These are phyloP conservation scores for Cladosporium sp. DNA, from an alignment of 2,329 filamentous ascomycete species.

Conservation along the genomic window DNA sequence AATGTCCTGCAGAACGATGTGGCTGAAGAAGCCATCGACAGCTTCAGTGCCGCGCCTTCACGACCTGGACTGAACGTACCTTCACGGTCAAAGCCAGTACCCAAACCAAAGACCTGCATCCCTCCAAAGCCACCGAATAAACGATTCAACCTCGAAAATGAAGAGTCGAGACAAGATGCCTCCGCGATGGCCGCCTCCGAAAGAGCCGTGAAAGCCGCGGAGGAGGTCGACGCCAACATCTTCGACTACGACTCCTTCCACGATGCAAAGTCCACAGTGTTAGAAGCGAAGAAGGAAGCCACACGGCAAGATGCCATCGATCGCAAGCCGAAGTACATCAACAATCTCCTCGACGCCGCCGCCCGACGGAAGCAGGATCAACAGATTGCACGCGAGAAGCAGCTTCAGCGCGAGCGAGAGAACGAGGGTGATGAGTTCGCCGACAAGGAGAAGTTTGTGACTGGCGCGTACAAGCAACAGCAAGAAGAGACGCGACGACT, in stretches of 20 bases:
- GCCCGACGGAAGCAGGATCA: constrained; percentile 74
- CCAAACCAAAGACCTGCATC: constrained; percentile 28
- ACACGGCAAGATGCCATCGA: constrained; percentile 52
- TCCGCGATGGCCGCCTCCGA: constrained; percentile 61
- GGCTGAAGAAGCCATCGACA: constrained; percentile 53
- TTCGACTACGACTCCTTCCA: constrained; percentile 85
- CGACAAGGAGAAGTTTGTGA: constrained; percentile 83
- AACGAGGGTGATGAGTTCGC: constrained; percentile 76
- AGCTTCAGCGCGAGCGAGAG: constrained; percentile 71
- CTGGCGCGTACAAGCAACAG: constrained; percentile 75
- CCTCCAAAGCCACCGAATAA: constrained; percentile 33
- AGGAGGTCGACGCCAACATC: constrained; percentile 66
- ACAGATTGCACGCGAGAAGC: constrained; percentile 74
- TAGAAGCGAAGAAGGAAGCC: constrained; percentile 54
- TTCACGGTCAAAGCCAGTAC: background rate
- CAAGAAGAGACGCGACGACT: constrained; percentile 68
- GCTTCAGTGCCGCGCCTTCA: constrained; percentile 45
- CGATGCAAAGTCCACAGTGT: constrained; percentile 62
- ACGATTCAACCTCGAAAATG: constrained; percentile 38
- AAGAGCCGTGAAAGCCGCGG: constrained; percentile 61
- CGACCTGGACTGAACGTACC: constrained; percentile 5
- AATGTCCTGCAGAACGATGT: constrained; percentile 21
- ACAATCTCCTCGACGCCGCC: constrained; percentile 66
- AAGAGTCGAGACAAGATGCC: constrained; percentile 56
- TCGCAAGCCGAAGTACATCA: constrained; percentile 74